phyloP scores from a whole-genome alignment of 345 rosid genomes.

The Ricinus communis region DNA sequence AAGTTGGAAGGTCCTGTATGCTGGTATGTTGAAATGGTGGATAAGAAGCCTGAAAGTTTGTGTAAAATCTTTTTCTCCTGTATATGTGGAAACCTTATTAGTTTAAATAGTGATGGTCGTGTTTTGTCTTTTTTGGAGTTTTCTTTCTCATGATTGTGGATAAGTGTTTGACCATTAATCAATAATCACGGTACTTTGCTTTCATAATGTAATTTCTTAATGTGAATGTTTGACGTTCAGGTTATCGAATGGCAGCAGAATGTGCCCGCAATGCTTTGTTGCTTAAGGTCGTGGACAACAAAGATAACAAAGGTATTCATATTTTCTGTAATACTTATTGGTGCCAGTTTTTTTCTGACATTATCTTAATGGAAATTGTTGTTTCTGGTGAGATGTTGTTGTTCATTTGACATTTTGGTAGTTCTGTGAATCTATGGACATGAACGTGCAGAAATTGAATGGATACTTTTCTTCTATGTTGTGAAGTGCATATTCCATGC shows the following conservation, averaged over 20 bases:
- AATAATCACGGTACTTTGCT: not conserved
- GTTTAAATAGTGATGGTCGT: not conserved
- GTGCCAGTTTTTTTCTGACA: not conserved
- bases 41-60: not conserved
- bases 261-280: slow-evolving; percentile 79
- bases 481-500: not conserved
- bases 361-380: not conserved
- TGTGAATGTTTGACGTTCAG: slow-evolving; percentile 37
- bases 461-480: not conserved
- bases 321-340: not conserved
- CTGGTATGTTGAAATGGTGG: not conserved
- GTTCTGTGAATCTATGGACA: not conserved
- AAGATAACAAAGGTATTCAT: slow-evolving; percentile 65
- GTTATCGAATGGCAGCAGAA: slow-evolving; percentile 93
- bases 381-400: not conserved
- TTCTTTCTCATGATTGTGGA: not conserved
- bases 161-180: not conserved
- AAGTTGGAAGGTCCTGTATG: slow-evolving; percentile 1
- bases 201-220: not conserved
- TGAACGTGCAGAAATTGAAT: not conserved
- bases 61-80: not conserved
- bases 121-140: not conserved
- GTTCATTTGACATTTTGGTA: not conserved
- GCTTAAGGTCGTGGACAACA: slow-evolving; percentile 70
- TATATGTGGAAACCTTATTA: not conserved